Conservation (phyloP, 257 asterid genomes). For the Lycium ferocissimum region DNA sequence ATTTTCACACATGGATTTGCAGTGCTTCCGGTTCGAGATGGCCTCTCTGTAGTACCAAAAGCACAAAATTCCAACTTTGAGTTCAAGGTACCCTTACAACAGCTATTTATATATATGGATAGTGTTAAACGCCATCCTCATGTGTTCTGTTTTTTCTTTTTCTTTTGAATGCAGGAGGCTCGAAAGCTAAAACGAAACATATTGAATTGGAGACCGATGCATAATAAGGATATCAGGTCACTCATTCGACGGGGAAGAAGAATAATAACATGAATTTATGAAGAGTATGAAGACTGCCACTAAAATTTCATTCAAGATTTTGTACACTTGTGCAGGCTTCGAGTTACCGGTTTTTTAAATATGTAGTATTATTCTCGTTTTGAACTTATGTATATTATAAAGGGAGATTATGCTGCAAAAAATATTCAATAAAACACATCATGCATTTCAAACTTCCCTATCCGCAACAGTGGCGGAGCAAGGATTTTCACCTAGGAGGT, state of each 20-base stretch:
- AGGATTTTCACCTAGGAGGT: no score
- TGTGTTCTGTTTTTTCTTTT: not conserved
- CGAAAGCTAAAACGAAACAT: conserved; percentile 49
- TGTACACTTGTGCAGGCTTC: not conserved
- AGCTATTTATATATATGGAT: not conserved
- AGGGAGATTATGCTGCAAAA: not conserved
- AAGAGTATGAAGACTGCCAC: not conserved
- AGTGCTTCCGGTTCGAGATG: conserved; percentile 56
- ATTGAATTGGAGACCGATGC: conserved; percentile 52
- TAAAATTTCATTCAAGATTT: not conserved
- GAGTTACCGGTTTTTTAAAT: not conserved
- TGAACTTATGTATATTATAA: not conserved
- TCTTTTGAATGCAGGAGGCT: conserved; percentile 45
- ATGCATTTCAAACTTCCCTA: conserved; percentile 43
- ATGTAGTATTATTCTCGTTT: not conserved
- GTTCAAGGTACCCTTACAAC: conserved; percentile 51
- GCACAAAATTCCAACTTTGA: conserved; percentile 48
- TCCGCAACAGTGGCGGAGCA: conserved; percentile 24
- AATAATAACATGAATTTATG: conserved; percentile 33
- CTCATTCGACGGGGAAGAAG: conserved; percentile 57
- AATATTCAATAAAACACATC: not conserved
- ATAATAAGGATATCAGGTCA: conserved; percentile 51
- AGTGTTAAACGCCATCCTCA: not conserved
- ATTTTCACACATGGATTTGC: conserved; percentile 1
- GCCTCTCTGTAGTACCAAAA: conserved; percentile 46